Conservation (phyloP, 163 green algal genomes). For the Chlamydomonas reinhardtii region DNA sequence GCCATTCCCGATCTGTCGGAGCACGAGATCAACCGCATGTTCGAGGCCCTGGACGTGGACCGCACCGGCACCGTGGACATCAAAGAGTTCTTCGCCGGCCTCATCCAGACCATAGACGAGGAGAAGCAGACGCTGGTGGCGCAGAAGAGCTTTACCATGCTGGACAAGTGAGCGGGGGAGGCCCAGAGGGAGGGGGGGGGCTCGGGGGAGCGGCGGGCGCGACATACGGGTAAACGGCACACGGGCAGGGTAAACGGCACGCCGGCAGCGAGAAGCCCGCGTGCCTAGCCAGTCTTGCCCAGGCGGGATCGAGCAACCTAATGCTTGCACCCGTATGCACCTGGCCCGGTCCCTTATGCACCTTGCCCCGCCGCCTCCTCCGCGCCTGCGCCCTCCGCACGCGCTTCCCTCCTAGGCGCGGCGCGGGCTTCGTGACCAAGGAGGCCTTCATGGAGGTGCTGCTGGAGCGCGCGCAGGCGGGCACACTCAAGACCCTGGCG, state of each 20-base stretch:
- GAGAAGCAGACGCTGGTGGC: slow-evolving; percentile 54
- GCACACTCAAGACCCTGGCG: neutral
- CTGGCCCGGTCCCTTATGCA: too few relatives aligned
- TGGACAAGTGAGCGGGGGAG: slow-evolving; percentile 41
- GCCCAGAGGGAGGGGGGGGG: neutral
- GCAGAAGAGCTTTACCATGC: slow-evolving; percentile 49
- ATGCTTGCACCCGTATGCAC: too few relatives aligned
- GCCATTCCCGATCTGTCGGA: slow-evolving; percentile 64
- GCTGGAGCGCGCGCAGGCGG: slow-evolving; percentile 32
- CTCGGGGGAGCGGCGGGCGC: neutral
- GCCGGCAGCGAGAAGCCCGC: too few relatives aligned
- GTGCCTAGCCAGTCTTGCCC: too few relatives aligned
- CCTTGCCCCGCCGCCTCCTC: too few relatives aligned
- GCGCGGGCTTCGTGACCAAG: slow-evolving; percentile 43
- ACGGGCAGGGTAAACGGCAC: too few relatives aligned
- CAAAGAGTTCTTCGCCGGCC: slow-evolving; percentile 68
- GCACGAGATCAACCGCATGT: slow-evolving; percentile 63
- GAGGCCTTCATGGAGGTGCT: slow-evolving; percentile 51
- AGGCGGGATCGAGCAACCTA: too few relatives aligned
- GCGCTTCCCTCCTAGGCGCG: neutral
- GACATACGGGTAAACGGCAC: too few relatives aligned
- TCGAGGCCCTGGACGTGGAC: slow-evolving; percentile 70
- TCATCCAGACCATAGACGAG: slow-evolving; percentile 63
- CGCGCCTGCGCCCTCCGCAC: too few relatives aligned
- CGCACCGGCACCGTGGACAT: slow-evolving; percentile 66